A percentile compares a stretch with the other conserved stretches of the same genome.
Conservation (phyloP, 495 filamentous ascomycete species). For the Astrocystis sublimbata region DNA sequence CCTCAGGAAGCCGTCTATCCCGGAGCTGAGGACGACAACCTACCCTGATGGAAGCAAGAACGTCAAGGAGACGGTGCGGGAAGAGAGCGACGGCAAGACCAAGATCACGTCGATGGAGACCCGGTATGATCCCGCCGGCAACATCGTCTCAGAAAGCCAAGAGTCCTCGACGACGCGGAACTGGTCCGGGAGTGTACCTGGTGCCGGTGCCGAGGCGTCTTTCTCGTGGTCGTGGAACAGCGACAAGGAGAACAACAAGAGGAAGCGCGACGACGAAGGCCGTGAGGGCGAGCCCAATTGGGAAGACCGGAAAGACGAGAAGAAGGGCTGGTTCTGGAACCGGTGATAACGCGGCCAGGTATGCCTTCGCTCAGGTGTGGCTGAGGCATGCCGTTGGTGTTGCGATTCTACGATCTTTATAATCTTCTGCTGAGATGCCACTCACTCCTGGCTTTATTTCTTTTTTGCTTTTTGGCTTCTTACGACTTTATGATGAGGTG, state of each 20-base stretch:
- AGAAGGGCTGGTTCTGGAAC: slow-evolving; percentile 38
- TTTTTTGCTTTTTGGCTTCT: no score
- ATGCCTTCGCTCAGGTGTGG: not conserved
- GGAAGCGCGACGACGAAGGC: not conserved
- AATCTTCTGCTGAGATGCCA: not conserved
- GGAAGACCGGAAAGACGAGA: slow-evolving; percentile 13
- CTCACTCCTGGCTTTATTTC: not conserved
- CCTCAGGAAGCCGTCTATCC: not conserved
- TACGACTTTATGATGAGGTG: not conserved
- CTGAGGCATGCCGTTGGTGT: not conserved
- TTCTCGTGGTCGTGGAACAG: slow-evolving; percentile 15
- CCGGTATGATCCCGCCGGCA: slow-evolving; percentile 22
- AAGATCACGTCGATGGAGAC: slow-evolving; percentile 17
- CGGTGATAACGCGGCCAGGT: slow-evolving; percentile 7
- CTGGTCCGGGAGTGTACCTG: slow-evolving; percentile 10
- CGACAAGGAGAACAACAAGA: not conserved
- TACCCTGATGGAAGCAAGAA: slow-evolving; percentile 27
- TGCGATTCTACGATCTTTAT: no score
- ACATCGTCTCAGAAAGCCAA: slow-evolving; percentile 19
- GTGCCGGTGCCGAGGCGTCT: slow-evolving; percentile 2
- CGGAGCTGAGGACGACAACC: slow-evolving; percentile 18
- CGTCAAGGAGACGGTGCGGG: slow-evolving; percentile 17
- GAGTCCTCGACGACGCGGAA: not conserved
- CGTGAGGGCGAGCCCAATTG: not conserved
- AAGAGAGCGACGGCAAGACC: slow-evolving; percentile 1